Percentiles rank a stretch among this genome's conserved stretches.
Conservation (phyloP, 1,139 yeast genomes). For the Hyphopichia khmerensis region DNA sequence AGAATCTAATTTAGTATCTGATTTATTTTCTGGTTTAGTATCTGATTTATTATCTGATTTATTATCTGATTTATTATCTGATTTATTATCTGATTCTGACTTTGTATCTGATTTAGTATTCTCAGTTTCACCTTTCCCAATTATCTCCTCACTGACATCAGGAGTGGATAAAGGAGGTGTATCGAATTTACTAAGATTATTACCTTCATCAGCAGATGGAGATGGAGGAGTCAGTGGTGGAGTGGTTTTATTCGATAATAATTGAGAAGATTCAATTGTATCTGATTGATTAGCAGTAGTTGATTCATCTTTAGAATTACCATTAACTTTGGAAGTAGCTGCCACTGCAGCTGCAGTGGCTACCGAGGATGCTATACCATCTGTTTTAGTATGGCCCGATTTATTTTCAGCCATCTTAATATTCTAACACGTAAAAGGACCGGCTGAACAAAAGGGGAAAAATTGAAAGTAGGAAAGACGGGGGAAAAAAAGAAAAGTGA, state of each 20-base stretch:
- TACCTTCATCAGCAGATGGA: conserved; percentile 2
- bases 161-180: conserved; percentile 5
- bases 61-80: no score
- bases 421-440: neutral
- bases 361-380: conserved; percentile 3
- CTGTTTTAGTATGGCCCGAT: neutral
- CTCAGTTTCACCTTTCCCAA: neutral
- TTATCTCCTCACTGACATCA: conserved; percentile 4
- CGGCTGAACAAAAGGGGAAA: neutral
- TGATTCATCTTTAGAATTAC: neutral
- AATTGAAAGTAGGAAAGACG: no score
- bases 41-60: no score
- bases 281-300: neutral
- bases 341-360: conserved; percentile 14
- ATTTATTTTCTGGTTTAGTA: no score
- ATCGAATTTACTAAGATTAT: neutral
- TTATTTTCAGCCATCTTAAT: neutral
- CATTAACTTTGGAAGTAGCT: conserved; percentile 1
- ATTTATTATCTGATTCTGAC: no score
- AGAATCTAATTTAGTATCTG: no score
- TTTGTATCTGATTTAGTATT: neutral
- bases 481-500: neutral
- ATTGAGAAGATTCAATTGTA: neutral
- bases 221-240: conserved; percentile 5
- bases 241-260: conserved; percentile 2